Evolutionary conservation across 1,284 basidiomycete species (phyloP), one percentile per base, ranked within the genome.

Genomic region (Leccinum fallax): DNA sequence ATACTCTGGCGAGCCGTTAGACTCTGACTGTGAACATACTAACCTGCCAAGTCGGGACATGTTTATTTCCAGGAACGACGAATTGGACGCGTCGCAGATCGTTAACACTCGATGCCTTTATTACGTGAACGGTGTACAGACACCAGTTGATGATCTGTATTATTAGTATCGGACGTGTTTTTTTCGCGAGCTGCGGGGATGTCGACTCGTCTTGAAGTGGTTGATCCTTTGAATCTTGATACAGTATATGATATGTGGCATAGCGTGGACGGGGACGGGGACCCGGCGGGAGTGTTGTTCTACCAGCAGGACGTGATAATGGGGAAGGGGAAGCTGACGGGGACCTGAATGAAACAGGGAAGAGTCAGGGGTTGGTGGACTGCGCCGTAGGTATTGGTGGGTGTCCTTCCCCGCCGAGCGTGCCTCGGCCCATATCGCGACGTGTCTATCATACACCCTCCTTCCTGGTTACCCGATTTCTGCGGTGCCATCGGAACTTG

Each of bases 81-180:
- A 40, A 16, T 40, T 16, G 4, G 28, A 21, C 26, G n/a, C 2
- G 13, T 26, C 13, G 24, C 19, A 28, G 48, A 51, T 51, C 16
- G 15, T 26, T 19, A 32, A 24, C 53, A 11, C 40, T 68, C 5
- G 34, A n/a, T 60, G 5, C 65, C 53, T 36, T 48, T 1, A 6
- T 61, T 70, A 57, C 65, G 57, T 10, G 59, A 68, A 53, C 53
- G 9, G 0, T 51, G 54, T 57, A n/a, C 71, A 48, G 52, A 61
- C 7, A 38, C 16, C 38, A 36, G 36, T 19, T 51, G 38, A 58
- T 65, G 30, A 16, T 61, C 32, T 21, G 6, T 46, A 4, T 46
- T 57, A 7, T n/a, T 36, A 32, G 57, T 65, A 38, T n/a, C 56
- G 40, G 43, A 24, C 2, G 63, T 69, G 67, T 56, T 62, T 38